Conservation (phyloP, 768 basidiomycete species). For the Termitomyces titanicus region DNA sequence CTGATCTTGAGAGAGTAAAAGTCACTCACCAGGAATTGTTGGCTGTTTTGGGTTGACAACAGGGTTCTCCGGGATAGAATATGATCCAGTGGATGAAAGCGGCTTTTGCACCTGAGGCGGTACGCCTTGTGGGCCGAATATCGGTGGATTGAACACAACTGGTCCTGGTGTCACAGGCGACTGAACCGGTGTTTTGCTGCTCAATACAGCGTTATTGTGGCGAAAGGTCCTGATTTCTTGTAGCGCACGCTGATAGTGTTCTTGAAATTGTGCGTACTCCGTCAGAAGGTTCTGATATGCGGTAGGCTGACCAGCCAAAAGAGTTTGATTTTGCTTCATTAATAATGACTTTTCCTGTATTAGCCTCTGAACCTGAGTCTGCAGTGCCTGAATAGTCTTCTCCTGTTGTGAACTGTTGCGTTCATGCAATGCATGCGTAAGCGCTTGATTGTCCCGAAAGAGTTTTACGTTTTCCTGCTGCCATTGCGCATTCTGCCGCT, state of each 20-base stretch:
- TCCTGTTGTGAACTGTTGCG: constrained; percentile 19
- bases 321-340: constrained; percentile 14
- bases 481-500: constrained; percentile 27
- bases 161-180: not conserved
- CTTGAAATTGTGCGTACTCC: constrained; percentile 15
- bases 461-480: constrained; percentile 35
- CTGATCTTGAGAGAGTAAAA: not conserved
- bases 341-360: constrained; percentile 16
- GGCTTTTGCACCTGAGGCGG: not conserved
- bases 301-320: constrained; percentile 10
- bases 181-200: constrained; percentile 1
- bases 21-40: not conserved
- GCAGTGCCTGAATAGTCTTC: constrained; percentile 18
- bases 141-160: not conserved
- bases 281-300: constrained; percentile 16
- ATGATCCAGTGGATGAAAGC: not conserved
- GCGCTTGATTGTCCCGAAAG: constrained; percentile 34
- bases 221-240: constrained; percentile 19
- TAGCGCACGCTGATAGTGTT: constrained; percentile 13
- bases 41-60: not conserved
- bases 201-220: constrained; percentile 2
- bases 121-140: not conserved
- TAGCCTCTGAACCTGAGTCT: constrained; percentile 19
- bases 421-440: constrained; percentile 20
- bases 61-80: not conserved